Conservation (phyloP, 2,329 filamentous ascomycete species). For the Trichoderma sp. region DNA sequence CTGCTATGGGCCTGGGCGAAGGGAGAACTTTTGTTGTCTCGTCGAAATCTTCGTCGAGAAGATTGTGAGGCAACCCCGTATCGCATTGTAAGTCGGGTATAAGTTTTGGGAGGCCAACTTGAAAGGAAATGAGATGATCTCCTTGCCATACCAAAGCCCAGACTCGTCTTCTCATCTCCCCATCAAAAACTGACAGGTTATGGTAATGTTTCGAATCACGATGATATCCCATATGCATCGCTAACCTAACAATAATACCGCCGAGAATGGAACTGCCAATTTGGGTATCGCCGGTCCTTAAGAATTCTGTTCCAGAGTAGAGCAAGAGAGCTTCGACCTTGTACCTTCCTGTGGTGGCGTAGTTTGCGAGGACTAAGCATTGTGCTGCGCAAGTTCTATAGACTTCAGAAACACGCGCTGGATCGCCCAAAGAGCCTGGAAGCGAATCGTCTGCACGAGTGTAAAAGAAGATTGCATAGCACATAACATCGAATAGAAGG, state of each 20-base stretch:
- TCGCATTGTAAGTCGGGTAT: background rate
- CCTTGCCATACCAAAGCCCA: background rate
- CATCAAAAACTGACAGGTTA: background rate
- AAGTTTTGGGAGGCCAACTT: background rate
- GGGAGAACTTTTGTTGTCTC: background rate
- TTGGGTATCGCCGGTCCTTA: background rate
- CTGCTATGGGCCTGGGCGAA: background rate
- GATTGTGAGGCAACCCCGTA: background rate
- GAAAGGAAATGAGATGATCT: background rate
- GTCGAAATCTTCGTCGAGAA: background rate
- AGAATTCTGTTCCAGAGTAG: slow-evolving; percentile 1
- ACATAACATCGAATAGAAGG: background rate
- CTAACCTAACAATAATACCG: background rate
- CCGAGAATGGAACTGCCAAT: background rate
- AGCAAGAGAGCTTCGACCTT: background rate
- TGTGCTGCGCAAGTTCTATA: background rate
- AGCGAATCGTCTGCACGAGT: background rate
- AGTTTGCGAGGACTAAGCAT: background rate
- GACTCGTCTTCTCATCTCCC: background rate
- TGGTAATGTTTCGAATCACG: background rate
- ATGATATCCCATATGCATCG: background rate
- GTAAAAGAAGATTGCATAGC: background rate
- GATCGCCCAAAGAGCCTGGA: background rate
- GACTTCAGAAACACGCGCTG: background rate
- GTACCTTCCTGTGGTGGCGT: background rate